Base-by-base conservation (phyloP, 192 early-diverging fungal genomes). In the Coemansia javaensis region DNA sequence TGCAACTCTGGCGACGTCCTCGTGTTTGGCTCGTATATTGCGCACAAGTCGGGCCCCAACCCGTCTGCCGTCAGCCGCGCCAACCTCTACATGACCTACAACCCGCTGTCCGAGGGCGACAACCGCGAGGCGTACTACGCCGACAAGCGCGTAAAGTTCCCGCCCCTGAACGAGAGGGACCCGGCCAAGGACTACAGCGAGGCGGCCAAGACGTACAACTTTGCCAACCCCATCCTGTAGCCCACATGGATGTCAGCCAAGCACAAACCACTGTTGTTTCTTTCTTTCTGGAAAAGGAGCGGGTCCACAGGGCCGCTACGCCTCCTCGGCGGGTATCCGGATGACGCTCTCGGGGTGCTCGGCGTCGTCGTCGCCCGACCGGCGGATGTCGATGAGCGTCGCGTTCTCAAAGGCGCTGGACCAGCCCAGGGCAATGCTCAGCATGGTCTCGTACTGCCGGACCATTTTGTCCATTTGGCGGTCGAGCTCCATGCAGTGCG, bases 21-120 rank as follows among this genome's bases (percentile, higher is more conserved):
- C 44, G 52, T 83, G 16, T 83, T 83, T 78, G 79, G 79, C 40
- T 78, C 77, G n/a, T 81, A 81, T 36, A 51, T 83, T n/a, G 79
- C 80, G 5, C 80, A 83, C 49, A 66, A 56, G 24, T 79, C 78
- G 4, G 75, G 69, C 18, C 61, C 65, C 18, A 83, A 83, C 40
- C 54, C 25, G 18, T 79, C 80, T 10, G 50, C 67, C 2, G 47
- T 51, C 22, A 66, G 76, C 44, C 76, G 81, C 20, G 72, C 70
- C 14, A 79, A 79, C 33, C 59, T 81, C 9, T 83, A 81, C 49
- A 69, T 83, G 71, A 83, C 81, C 0, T 83, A 81, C 49, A 83
- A 81, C 24, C 73, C 77, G 31, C 43, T 70, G 0, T 61, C 51
- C 10, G 77, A 81, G 35, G 81, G 81, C 44, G 78, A 83, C 43